Evolutionary conservation across 176 grass and related monocot genomes (phyloP).

Genomic region (Typha latifolia): DNA sequence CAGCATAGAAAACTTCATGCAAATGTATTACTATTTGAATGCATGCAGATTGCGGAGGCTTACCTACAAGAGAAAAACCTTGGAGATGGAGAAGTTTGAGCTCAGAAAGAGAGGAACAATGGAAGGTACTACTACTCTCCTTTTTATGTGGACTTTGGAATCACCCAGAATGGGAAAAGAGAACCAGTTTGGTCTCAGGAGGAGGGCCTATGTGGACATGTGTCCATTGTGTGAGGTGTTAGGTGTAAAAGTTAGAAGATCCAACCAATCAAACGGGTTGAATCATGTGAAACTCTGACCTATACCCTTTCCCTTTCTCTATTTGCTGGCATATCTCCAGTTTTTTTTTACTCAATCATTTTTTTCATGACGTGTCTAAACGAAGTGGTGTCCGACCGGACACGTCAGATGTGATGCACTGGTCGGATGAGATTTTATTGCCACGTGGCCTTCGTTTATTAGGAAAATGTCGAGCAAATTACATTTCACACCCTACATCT

Average conservation of each 20-base stretch:
- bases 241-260: slow-evolving; percentile 11
- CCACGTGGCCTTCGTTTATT: too few relatives aligned
- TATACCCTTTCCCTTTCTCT: slow-evolving; percentile 5
- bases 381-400: too few relatives aligned
- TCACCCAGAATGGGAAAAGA: neutral
- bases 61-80: neutral
- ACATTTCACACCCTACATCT: too few relatives aligned
- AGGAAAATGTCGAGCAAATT: too few relatives aligned
- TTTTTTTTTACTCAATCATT: too few relatives aligned
- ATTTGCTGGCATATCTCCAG: neutral
- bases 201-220: slow-evolving; percentile 3
- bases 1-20: too few relatives aligned
- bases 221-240: slow-evolving; percentile 14
- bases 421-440: too few relatives aligned
- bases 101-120: neutral
- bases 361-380: too few relatives aligned
- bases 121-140: neutral
- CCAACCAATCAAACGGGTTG: slow-evolving; percentile 29
- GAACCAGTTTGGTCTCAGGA: slow-evolving; percentile 7
- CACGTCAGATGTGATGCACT: too few relatives aligned
- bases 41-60: neutral
- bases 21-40: neutral
- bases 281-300: slow-evolving; percentile 53
- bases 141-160: slow-evolving; percentile 8
- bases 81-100: neutral